These are phyloP conservation scores for Fusarium subglutinans DNA, from an alignment of 2,329 filamentous ascomycete species.

Conservation along the genomic window DNA sequence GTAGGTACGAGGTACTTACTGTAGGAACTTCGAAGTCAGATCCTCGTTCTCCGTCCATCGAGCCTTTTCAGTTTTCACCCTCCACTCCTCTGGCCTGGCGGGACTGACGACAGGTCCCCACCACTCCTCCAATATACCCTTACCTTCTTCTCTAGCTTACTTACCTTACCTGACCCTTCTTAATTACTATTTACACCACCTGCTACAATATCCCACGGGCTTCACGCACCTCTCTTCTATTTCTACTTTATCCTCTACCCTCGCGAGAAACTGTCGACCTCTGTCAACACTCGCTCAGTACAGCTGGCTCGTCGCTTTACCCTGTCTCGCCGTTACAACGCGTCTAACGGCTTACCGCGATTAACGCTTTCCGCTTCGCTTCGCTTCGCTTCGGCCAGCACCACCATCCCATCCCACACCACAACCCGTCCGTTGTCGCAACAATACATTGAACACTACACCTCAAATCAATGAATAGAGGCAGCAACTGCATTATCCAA, in stretches of 20 bases:
- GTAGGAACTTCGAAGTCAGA: slow-evolving; percentile 26
- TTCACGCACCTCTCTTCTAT: slow-evolving; percentile 34
- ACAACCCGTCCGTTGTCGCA: slow-evolving; percentile 18
- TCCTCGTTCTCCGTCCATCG: slow-evolving; percentile 27
- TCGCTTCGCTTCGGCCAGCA: slow-evolving; percentile 15
- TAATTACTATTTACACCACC: slow-evolving; percentile 41
- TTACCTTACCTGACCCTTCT: slow-evolving; percentile 35
- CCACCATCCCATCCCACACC: slow-evolving; percentile 11
- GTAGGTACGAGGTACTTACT: slow-evolving; percentile 38
- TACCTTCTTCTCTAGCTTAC: slow-evolving; percentile 28
- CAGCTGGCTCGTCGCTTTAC: slow-evolving; percentile 20
- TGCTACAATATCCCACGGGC: slow-evolving; percentile 35
- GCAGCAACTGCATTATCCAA: slow-evolving; percentile 5
- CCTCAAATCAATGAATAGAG: slow-evolving; percentile 27
- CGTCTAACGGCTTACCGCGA: slow-evolving; percentile 29
- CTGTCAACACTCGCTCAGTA: slow-evolving; percentile 35
- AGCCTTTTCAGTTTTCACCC: slow-evolving; percentile 30
- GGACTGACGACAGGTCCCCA: slow-evolving; percentile 40
- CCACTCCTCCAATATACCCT: slow-evolving; percentile 41
- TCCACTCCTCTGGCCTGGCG: slow-evolving; percentile 12
- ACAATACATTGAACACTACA: slow-evolving; percentile 16
- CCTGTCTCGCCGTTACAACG: slow-evolving; percentile 9
- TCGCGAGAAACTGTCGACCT: slow-evolving; percentile 23
- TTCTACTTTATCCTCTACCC: slow-evolving; percentile 23
- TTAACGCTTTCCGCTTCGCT: slow-evolving; percentile 31